Evolutionary conservation across 805 yeast species (phyloP), one percentile per base, ranked within the genome.

Genomic region (Kregervanrija fluxuum): DNA sequence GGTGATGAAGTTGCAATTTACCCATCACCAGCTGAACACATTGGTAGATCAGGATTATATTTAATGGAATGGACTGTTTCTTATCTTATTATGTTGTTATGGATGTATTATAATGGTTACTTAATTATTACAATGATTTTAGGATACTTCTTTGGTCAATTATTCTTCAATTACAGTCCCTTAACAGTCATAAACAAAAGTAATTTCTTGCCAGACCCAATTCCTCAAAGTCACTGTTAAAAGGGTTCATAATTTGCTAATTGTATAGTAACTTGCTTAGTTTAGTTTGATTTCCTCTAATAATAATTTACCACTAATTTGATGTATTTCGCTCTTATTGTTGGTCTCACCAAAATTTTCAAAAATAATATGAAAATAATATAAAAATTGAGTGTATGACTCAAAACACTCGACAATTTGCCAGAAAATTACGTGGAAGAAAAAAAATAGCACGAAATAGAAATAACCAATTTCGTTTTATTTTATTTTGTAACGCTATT

Each of bases 91-190:
- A 82, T 81, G 85, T 70, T 82, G 66, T 64, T 82, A 53, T 81
- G 80, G 67, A 82, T 82, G 88, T 80, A 81, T 67, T 82, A 78
- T 66, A 82, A 81, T 54, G 87, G 87, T 12, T 81, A 79, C 56
- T 69, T 81, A 34, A 74, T 80, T 47, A 77, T 82, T 46, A 71
- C 79, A 10, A 80, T 83, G 61, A 69, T 80, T 41, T 58, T 80
- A 33, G 86, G 85, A 8, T 82, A 82, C 2, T 61, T 79, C 30
- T 55, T 80, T 43, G 86, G 85, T 1, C 73, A 74, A 57, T 55
- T 79, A 32, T 44, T 80, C 28, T 77, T 80, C 47, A 50, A 52
- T 35, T 59, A 59, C 34, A 52, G 56, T 13, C 56, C 64, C 67
- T 35, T 55, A 10, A 46, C 54, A 5, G 50, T 50, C 5, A 30